Evolutionary conservation across 768 basidiomycete genomes (phyloP).

Genomic region (Tylopilus subfusipes): DNA sequence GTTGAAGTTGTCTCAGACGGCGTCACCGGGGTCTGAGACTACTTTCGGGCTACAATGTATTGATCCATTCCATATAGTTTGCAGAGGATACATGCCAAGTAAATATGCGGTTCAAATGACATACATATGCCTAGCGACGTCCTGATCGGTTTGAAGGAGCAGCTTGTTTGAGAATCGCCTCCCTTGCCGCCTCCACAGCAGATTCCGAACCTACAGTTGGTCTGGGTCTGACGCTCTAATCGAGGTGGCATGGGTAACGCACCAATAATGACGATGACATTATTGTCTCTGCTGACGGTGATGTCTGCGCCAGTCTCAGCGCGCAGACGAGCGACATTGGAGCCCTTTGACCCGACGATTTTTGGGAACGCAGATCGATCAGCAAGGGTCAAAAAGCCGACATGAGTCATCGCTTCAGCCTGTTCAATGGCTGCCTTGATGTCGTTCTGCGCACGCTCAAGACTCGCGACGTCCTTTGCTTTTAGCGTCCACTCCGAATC

Average conservation of each 20-base stretch:
- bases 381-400: slow-evolving; percentile 80
- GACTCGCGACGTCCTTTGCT: slow-evolving; percentile 68
- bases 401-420: slow-evolving; percentile 69
- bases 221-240: slow-evolving; percentile 4
- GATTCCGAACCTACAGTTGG: slow-evolving; percentile 55
- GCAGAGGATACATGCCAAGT: slow-evolving; percentile 25
- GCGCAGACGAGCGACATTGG: slow-evolving; percentile 85
- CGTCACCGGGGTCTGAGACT: too few relatives aligned
- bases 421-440: slow-evolving; percentile 67
- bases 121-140: slow-evolving; percentile 18
- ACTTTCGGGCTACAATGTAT: background rate
- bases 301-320: slow-evolving; percentile 91
- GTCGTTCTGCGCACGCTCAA: slow-evolving; percentile 71
- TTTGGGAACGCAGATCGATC: slow-evolving; percentile 87
- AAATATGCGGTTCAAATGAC: slow-evolving; percentile 18
- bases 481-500: slow-evolving; percentile 83
- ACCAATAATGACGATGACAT: slow-evolving; percentile 86
- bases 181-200: slow-evolving; percentile 69
- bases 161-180: slow-evolving; percentile 65
- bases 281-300: slow-evolving; percentile 84
- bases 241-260: slow-evolving; percentile 4
- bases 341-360: slow-evolving; percentile 89
- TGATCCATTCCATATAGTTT: slow-evolving; percentile 29
- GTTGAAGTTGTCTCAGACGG: too few relatives aligned
- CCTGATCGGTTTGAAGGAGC: slow-evolving; percentile 28